Conservation (phyloP, 2,329 filamentous ascomycete genomes). For the Penicillium italicum region DNA sequence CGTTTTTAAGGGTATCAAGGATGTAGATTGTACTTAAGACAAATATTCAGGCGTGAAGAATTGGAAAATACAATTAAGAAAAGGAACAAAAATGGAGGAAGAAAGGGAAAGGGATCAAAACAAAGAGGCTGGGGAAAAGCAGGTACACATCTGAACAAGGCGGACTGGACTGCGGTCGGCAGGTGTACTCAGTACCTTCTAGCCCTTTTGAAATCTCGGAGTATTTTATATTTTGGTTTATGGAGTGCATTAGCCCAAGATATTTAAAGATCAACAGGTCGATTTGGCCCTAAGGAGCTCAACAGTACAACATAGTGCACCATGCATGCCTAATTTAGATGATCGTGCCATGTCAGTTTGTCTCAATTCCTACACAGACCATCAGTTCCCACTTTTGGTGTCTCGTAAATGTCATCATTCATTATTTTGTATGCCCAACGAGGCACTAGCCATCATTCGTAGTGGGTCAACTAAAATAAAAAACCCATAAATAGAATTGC, state of each 20-base stretch:
- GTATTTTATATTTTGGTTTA: not conserved
- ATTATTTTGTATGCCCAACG: slow-evolving; percentile 1
- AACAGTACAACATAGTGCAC: too few species aligned
- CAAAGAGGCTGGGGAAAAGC: slow-evolving; percentile 17
- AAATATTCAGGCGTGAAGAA: not conserved
- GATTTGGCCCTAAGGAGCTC: not conserved
- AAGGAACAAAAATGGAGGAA: not conserved
- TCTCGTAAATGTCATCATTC: slow-evolving; percentile 23
- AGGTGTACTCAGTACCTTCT: not conserved
- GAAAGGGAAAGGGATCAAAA: slow-evolving; percentile 2
- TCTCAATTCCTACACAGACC: slow-evolving; percentile 9
- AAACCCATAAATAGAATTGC: not conserved
- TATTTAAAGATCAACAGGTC: not conserved
- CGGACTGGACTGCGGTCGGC: not conserved
- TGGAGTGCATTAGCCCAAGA: not conserved
- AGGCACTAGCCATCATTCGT: not conserved
- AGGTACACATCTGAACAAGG: slow-evolving; percentile 3
- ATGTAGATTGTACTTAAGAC: not conserved
- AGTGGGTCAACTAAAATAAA: not conserved
- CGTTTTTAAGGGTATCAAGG: not conserved
- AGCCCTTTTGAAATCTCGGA: not conserved
- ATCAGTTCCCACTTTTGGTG: not conserved
- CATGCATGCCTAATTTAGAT: not conserved
- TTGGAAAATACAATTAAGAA: not conserved
- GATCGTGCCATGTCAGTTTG: not conserved